Percentiles rank a stretch among this genome's conserved stretches.
phyloP scores from a whole-genome alignment of 2,329 filamentous ascomycete species.

The Colletotrichum caudatum region DNA sequence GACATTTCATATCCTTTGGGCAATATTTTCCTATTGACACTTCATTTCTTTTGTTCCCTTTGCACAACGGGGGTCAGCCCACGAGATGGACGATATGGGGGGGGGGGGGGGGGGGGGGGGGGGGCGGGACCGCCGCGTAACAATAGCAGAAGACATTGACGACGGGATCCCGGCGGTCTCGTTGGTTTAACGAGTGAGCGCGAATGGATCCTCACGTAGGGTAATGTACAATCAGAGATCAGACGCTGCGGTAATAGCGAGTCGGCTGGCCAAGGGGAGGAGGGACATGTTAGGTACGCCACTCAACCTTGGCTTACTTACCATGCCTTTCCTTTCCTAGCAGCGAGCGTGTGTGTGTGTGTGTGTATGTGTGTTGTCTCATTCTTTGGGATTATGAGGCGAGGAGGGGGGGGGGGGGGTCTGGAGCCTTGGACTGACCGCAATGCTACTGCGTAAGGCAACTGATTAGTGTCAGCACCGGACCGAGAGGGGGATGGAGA shows the following conservation, averaged over 20 bases:
- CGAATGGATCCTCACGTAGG: slow-evolving; percentile 6
- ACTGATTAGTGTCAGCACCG: slow-evolving; percentile 26
- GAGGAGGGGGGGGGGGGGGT: slow-evolving; percentile 1
- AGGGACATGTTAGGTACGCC: neutral
- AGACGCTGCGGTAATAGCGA: slow-evolving; percentile 20
- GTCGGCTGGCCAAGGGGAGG: slow-evolving; percentile 16
- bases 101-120: neutral
- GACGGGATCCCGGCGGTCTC: slow-evolving; percentile 21
- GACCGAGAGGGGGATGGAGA: slow-evolving; percentile 9
- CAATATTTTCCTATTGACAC: neutral
- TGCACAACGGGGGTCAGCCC: slow-evolving; percentile 14
- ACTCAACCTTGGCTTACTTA: slow-evolving; percentile 9
- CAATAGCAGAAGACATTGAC: neutral
- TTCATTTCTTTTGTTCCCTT: slow-evolving; percentile 16
- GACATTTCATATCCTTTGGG: neutral
- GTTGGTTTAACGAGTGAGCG: slow-evolving; percentile 5
- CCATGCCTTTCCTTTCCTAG: slow-evolving; percentile 12
- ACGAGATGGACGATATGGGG: slow-evolving; percentile 3
- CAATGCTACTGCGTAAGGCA: slow-evolving; percentile 12
- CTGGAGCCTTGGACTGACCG: slow-evolving; percentile 12
- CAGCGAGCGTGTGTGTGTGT: neutral
- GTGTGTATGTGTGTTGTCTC: slow-evolving; percentile 11
- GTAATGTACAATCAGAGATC: neutral
- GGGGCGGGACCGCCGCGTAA: neutral
- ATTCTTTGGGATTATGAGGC: slow-evolving; percentile 16